Conservation (phyloP, 2,329 filamentous ascomycete species). For the Fusarium sp. region DNA sequence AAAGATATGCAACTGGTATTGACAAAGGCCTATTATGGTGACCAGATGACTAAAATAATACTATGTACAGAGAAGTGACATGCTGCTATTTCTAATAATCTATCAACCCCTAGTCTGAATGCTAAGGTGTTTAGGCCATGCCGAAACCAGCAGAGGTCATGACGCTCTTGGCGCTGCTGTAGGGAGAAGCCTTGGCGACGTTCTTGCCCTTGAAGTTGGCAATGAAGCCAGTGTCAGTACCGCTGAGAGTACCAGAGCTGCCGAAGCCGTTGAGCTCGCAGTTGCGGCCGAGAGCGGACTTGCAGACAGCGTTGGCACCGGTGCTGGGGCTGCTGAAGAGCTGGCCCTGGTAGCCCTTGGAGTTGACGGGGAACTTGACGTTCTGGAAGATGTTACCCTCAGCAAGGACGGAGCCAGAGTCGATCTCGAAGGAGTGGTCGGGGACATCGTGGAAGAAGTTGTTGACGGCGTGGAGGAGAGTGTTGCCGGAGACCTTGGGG, state of each 20-base stretch:
- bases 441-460: slow-evolving; percentile 72
- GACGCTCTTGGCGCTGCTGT: slow-evolving; percentile 56
- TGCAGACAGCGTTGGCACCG: slow-evolving; percentile 59
- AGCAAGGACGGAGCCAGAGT: slow-evolving; percentile 62
- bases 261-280: slow-evolving; percentile 68
- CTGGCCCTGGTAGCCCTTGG: slow-evolving; percentile 50
- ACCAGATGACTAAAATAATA: slow-evolving; percentile 19
- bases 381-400: slow-evolving; percentile 74
- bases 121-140: slow-evolving; percentile 52
- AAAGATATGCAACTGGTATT: slow-evolving; percentile 32
- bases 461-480: slow-evolving; percentile 72
- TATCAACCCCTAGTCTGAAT: background rate
- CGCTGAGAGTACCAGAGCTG: slow-evolving; percentile 57
- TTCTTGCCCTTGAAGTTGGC: slow-evolving; percentile 67
- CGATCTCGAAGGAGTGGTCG: slow-evolving; percentile 72
- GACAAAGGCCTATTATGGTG: slow-evolving; percentile 16
- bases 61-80: slow-evolving; percentile 41
- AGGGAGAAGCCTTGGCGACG: slow-evolving; percentile 61
- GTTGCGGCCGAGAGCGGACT: slow-evolving; percentile 61
- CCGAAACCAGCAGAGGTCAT: slow-evolving; percentile 63
- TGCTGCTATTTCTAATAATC: slow-evolving; percentile 11
- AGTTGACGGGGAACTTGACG: slow-evolving; percentile 60
- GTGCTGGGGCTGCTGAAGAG: slow-evolving; percentile 54
- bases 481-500: slow-evolving; percentile 71
- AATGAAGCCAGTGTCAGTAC: slow-evolving; percentile 65